These are phyloP conservation scores for Corymbia maculata DNA, from an alignment of 345 rosid species.

Conservation along the genomic window DNA sequence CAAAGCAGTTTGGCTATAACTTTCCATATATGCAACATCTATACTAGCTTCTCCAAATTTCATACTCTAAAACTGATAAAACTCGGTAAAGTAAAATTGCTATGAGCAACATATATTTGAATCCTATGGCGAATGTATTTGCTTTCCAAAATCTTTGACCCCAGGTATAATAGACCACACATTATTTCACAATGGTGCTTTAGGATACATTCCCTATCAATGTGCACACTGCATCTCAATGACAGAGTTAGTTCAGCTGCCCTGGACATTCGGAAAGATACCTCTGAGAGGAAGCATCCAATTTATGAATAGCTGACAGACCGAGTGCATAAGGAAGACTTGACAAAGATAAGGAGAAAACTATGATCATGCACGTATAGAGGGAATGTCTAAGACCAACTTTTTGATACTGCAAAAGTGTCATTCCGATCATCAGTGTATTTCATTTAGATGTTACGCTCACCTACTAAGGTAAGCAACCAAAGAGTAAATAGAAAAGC, in stretches of 20 bases:
- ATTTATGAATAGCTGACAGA: background rate
- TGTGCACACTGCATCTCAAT: background rate
- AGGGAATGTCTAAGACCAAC: background rate
- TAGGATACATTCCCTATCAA: background rate
- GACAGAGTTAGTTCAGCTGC: background rate
- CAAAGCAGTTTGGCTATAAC: background rate
- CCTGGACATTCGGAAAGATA: background rate
- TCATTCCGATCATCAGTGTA: background rate
- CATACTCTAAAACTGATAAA: background rate
- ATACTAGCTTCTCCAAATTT: background rate
- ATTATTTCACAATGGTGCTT: background rate
- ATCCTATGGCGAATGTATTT: background rate
- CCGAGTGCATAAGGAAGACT: background rate
- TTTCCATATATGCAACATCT: background rate
- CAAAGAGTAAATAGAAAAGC: background rate
- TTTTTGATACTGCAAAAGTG: background rate
- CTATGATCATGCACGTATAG: background rate
- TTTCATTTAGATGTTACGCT: background rate
- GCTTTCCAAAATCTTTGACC: background rate
- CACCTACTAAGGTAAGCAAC: background rate
- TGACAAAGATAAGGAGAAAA: background rate
- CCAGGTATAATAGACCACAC: background rate
- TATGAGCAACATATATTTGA: background rate
- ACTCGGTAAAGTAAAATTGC: background rate
- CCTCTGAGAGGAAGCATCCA: background rate